Evolutionary conservation across 495 filamentous ascomycete genomes (phyloP), one percentile per base, ranked within the genome.

Genomic region (Tuber microsphaerosporum): DNA sequence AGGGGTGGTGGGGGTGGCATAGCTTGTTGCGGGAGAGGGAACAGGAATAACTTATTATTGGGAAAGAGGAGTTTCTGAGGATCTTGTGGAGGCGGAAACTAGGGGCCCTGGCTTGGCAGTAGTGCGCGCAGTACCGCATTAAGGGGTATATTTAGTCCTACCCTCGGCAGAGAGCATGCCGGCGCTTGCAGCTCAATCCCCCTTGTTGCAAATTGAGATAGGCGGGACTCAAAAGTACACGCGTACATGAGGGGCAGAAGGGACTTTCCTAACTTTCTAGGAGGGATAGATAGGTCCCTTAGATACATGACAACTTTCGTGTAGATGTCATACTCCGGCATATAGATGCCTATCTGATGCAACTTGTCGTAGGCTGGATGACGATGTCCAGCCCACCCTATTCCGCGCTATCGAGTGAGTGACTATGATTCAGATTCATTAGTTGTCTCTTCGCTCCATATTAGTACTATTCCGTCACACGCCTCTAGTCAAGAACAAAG

Each of bases 1-100:
- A 69, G 69, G 37, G 42, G 77, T 16, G 65, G 68, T 26, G 76
- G 77, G 22, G 77, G 77, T 22, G 76, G 51, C 73, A 79, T 75
- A 51, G 16, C 14, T 7, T 12, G 56, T 34, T 65, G 26, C 16
- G 14, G 56, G 17, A 17, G 56, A 4, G 56, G 56, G 26, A 16
- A 26, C 26, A 14, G 14, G 14, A 65, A 34, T 34, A 41, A 41
- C 39, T 41, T 41, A 34, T 41, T 41, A 34, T 12, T 6, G 12
- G 4, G 1, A 17, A 26, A 31, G 51, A 61, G 0, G 51, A 6
- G 26, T 19, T 34, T 34, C 26, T 65, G 1, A 8, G 10, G 51
- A 34, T 34, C 14, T 65, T 65, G 12, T 19, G 14, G 31, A 65
- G 26, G n/a, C 26, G 56, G 12, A 10, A 31, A 34, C 51, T 22